Base-by-base conservation (phyloP, 75 land plant genomes). In the Pseudotsuga menziesii region DNA sequence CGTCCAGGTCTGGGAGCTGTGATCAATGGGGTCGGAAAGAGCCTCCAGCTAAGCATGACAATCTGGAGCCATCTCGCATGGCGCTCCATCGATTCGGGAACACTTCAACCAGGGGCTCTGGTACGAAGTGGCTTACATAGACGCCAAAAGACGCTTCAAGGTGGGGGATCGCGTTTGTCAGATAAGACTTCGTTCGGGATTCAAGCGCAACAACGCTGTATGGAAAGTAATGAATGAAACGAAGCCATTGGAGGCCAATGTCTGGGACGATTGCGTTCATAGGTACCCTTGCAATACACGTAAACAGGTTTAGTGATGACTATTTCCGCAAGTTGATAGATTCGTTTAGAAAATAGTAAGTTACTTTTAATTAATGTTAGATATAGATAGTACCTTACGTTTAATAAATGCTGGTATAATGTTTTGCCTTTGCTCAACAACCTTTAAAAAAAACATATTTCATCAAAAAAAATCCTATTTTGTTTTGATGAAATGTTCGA, bases 11-110 rank as follows among this genome's bases (percentile, higher is more conserved):
- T 89, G 19, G 76, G 73, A 70, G 91, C 89, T 7, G 83, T 87
- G 17, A 80, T 87, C 2, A 87, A 89, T 23, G 89, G 80, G 0
- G 52, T 87, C 4, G 87, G 80, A 4, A 70, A 69, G 54, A 82
- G 36, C 57, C 80, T 87, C 0, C 61, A 59, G 26, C 76, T 89
- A 17, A 80, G 75, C 4, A 78, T 29, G 41, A 83, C 54, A 84
- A 89, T 75, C 39, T 87, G 26, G 91, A 89, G 78, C 88, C 90
- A 4, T 79, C 93, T 2, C 57, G 85, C n/a, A 91, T 91, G 93
- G 81, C 88, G 4, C 82, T 85, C 5, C 82, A 85, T 63, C 67
- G 90, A 19, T 91, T 79, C 55, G 89, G 93, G 58, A 91, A 91
- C 87, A 91, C 93, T 17, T 91, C 93, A 14, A 85, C 85, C 25